Evolutionary conservation across 2,329 filamentous ascomycete species (phyloP).

Genomic region (Talaromyces sp.): DNA sequence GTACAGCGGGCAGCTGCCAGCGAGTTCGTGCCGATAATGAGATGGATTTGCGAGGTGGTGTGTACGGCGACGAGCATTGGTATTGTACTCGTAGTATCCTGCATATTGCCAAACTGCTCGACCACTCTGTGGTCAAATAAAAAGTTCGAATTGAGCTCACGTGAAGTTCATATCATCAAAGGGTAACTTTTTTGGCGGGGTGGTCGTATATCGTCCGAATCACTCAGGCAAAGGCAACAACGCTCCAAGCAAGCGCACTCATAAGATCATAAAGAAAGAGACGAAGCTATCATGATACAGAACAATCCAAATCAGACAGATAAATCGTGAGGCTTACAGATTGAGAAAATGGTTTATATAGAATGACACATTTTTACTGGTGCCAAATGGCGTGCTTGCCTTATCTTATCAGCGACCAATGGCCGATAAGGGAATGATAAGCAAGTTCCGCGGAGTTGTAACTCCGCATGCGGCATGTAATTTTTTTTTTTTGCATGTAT

Average conservation of each 20-base stretch:
- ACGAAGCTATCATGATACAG: neutral
- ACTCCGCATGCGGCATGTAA: neutral
- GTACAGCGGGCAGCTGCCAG: conserved; percentile 78
- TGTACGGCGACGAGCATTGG: conserved; percentile 40
- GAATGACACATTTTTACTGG: neutral
- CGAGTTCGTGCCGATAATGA: conserved; percentile 80
- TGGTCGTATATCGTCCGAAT: neutral
- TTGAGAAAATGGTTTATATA: neutral
- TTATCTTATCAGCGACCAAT: conserved; percentile 1
- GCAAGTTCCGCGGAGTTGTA: neutral
- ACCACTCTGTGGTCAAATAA: neutral
- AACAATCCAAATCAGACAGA: neutral
- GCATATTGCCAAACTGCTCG: neutral
- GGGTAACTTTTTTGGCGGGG: neutral
- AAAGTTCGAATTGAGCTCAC: neutral
- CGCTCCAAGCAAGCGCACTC: neutral
- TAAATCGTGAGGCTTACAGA: neutral
- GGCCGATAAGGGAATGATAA: neutral
- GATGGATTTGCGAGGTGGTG: conserved; percentile 55
- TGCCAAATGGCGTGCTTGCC: neutral
- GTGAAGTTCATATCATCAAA: neutral
- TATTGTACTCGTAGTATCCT: neutral
- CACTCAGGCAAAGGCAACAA: neutral
- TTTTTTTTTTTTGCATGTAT: neutral
- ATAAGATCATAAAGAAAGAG: neutral